Percentiles rank a stretch among this genome's conserved stretches.
Conservation (phyloP, 2,329 filamentous ascomycete genomes). For the Claviceps spartinae region DNA sequence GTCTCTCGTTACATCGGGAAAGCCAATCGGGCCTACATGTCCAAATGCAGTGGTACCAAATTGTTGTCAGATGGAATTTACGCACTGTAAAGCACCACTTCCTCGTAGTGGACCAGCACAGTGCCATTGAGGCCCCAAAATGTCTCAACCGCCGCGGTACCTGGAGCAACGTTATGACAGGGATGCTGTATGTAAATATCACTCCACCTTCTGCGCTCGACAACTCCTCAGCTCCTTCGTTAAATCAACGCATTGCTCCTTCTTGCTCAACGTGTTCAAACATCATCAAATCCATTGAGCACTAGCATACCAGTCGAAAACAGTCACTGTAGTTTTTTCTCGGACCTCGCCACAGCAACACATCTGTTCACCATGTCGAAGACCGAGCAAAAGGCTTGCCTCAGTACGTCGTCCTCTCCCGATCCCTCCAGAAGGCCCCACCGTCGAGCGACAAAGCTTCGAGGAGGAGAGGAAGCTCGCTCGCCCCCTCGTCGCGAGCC, state of each 20-base stretch:
- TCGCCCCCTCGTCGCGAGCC: constrained; percentile 10
- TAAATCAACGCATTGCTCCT: constrained; percentile 4
- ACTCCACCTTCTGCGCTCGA: constrained; percentile 2
- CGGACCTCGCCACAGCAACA: neutral
- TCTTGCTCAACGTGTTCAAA: neutral
- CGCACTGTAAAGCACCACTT: neutral
- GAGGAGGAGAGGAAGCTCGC: constrained; percentile 1
- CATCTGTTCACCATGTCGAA: constrained; percentile 31
- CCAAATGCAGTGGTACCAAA: neutral
- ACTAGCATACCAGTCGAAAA: neutral
- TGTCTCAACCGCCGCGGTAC: neutral
- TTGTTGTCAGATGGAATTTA: neutral
- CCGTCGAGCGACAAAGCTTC: constrained; percentile 1
- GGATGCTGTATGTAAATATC: constrained; percentile 1
- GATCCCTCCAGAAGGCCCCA: constrained; percentile 14
- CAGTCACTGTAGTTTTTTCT: neutral
- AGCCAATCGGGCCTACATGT: neutral
- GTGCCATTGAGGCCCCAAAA: neutral
- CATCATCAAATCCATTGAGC: constrained; percentile 1
- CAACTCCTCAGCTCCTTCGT: neutral
- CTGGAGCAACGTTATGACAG: neutral
- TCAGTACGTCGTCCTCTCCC: constrained; percentile 38
- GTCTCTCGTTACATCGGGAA: neutral
- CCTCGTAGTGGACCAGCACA: neutral
- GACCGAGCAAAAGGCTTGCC: constrained; percentile 46